Conservation (phyloP, 1,139 yeast species). For the Kodamaea fungicola region DNA sequence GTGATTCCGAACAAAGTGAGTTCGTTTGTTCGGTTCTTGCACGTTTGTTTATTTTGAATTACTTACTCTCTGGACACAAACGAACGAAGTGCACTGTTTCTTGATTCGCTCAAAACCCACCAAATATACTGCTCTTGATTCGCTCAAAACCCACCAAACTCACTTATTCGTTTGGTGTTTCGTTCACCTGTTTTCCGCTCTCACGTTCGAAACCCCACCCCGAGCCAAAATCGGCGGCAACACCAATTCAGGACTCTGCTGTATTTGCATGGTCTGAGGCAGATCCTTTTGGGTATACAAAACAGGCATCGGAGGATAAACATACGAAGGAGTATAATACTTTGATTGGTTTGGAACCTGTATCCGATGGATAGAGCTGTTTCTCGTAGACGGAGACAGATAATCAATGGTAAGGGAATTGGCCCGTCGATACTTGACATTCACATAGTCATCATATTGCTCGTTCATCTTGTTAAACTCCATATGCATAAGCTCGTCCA, state of each 20-base stretch:
- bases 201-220: slow-evolving; percentile 4
- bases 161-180: too few species aligned
- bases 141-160: too few species aligned
- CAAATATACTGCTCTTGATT: too few species aligned
- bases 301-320: slow-evolving; percentile 4
- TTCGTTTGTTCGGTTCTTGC: too few species aligned
- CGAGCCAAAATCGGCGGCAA: slow-evolving; percentile 8
- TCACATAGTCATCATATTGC: slow-evolving; percentile 4
- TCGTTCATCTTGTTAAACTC: slow-evolving; percentile 7
- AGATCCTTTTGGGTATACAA: slow-evolving; percentile 5
- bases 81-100: too few species aligned
- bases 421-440: slow-evolving; percentile 4
- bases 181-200: slow-evolving; percentile 1
- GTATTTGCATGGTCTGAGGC: too few species aligned
- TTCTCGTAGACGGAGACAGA: slow-evolving; percentile 5
- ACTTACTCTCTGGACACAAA: too few species aligned
- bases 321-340: slow-evolving; percentile 7
- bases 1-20: too few species aligned
- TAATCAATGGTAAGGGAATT: slow-evolving; percentile 4
- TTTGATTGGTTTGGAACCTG: slow-evolving; percentile 3
- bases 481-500: slow-evolving; percentile 17
- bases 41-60: too few species aligned
- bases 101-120: too few species aligned
- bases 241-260: slow-evolving; percentile 1
- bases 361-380: slow-evolving; percentile 5